Percentiles rank a stretch among this genome's conserved stretches.
Evolutionary conservation across 768 basidiomycete species (phyloP).

Genomic region (Inosperma sp.): DNA sequence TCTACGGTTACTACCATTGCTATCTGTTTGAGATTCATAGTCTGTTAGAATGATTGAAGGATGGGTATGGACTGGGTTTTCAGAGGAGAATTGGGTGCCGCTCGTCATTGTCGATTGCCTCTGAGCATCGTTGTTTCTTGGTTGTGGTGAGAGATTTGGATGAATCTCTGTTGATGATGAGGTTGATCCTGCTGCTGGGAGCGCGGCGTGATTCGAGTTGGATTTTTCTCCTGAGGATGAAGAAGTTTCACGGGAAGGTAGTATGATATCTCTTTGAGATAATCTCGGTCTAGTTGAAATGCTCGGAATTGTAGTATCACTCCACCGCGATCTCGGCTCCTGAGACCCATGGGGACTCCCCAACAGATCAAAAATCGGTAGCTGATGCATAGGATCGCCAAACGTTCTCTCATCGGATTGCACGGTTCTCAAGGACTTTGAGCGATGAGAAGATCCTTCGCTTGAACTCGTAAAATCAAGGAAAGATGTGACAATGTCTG

Average conservation of each 20-base stretch:
- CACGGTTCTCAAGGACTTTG: constrained; percentile 16
- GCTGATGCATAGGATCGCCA: constrained; percentile 4
- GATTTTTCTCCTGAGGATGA: constrained; percentile 20
- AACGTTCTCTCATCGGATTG: constrained; percentile 9
- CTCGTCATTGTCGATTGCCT: constrained; percentile 11
- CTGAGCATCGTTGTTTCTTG: background rate
- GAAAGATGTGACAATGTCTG: constrained; percentile 21
- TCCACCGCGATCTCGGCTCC: constrained; percentile 39
- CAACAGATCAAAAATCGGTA: background rate
- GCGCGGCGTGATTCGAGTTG: background rate
- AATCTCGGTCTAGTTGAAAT: constrained; percentile 16
- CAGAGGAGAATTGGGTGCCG: constrained; percentile 10
- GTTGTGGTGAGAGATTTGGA: background rate
- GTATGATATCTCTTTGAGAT: background rate
- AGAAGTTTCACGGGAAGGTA: constrained; percentile 10
- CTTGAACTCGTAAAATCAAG: constrained; percentile 24
- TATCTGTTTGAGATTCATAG: constrained; percentile 51
- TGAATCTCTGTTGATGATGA: no score
- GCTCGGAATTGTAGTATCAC: constrained; percentile 35
- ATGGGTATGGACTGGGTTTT: constrained; percentile 4
- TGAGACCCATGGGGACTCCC: constrained; percentile 1
- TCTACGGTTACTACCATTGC: constrained; percentile 43
- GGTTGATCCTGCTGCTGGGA: no score
- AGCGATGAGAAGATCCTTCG: constrained; percentile 19
- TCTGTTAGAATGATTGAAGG: constrained; percentile 20